Evolutionary conservation across 1,284 basidiomycete species (phyloP), one percentile per base, ranked within the genome.

Genomic region (Marasmius oreades): DNA sequence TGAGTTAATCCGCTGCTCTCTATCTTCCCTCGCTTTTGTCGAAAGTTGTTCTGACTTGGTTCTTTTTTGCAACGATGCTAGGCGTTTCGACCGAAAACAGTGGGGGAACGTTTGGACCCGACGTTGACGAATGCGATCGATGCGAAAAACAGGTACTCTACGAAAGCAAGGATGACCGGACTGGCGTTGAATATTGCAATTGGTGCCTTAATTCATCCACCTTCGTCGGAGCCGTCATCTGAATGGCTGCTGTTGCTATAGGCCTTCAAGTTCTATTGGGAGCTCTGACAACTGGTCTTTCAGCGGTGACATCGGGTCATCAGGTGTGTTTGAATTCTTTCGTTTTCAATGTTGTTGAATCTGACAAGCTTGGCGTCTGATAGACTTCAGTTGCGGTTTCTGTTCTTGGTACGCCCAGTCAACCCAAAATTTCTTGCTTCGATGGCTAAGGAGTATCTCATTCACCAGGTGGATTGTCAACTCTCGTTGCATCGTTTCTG

Each of bases 401-500:
- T 43, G 67, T 76, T 46, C 68, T 77, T 33, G 75, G 76, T 77
- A 58, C 45, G 65, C 50, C 26, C 2, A 34, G 42, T 16, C 48
- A 47, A 33, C 48, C 46, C 37, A 39, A 16, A 24, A 42, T 18
- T 2, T 31, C 34, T 37, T 12, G 26, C 5, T 24, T 36, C 33
- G 48, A 12, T 34, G 74, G 53, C 70, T 69, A 48, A 67, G 67
- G 10, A 31, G 10, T 31, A 5, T 62, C 64, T 3, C 59, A 67
- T 7, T n/a, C n/a, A 53, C 1, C 20, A 81, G 82, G 86, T 55
- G 86, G 82, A 14, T 57, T 84, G 16, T 69, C 86, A 2, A 90
- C 87, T 0, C 46, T 88, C 28, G 78, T 85, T 16, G 86, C 87
- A 33, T 85, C 86, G 2, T 89, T 86, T 66, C 74, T 89, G 28